Evolutionary conservation across 2,329 filamentous ascomycete genomes (phyloP).

Genomic region (Calonectria naviculata): DNA sequence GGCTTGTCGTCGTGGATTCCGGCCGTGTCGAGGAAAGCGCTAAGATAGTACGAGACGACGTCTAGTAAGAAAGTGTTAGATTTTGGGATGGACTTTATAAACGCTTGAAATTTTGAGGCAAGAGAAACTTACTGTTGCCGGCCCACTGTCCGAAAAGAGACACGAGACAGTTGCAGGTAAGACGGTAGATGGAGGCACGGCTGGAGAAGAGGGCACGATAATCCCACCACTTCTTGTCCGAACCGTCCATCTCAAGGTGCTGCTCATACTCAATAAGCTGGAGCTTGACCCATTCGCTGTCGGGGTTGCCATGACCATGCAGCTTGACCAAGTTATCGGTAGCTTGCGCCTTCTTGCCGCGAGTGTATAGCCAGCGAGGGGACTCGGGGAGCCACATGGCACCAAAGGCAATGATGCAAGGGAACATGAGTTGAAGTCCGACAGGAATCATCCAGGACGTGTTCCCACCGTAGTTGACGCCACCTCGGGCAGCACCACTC

Average conservation of each 20-base stretch:
- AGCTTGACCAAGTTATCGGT: conserved; percentile 48
- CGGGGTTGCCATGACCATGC: conserved; percentile 56
- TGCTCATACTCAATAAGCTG: conserved; percentile 58
- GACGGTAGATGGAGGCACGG: conserved; percentile 53
- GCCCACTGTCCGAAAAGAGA: conserved; percentile 60
- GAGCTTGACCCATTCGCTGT: conserved; percentile 45
- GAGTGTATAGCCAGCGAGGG: conserved; percentile 54
- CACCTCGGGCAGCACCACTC: conserved; percentile 56
- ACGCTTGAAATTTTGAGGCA: not conserved
- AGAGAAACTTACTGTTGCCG: conserved; percentile 43
- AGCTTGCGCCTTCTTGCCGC: conserved; percentile 43
- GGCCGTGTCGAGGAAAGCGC: conserved; percentile 60
- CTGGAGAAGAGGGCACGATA: conserved; percentile 57
- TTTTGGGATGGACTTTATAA: not conserved
- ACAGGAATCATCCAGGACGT: conserved; percentile 55
- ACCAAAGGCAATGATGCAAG: conserved; percentile 49
- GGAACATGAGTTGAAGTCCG: conserved; percentile 56
- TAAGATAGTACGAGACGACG: conserved; percentile 59
- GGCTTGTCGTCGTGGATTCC: conserved; percentile 53
- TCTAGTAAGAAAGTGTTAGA: not conserved
- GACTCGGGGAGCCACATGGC: conserved; percentile 53
- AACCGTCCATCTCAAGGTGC: conserved; percentile 55
- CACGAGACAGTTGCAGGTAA: conserved; percentile 55
- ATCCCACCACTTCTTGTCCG: conserved; percentile 61
- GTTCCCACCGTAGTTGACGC: conserved; percentile 46